Base-by-base conservation (phyloP, 768 basidiomycete species). In the Ephemerocybe angulata region DNA sequence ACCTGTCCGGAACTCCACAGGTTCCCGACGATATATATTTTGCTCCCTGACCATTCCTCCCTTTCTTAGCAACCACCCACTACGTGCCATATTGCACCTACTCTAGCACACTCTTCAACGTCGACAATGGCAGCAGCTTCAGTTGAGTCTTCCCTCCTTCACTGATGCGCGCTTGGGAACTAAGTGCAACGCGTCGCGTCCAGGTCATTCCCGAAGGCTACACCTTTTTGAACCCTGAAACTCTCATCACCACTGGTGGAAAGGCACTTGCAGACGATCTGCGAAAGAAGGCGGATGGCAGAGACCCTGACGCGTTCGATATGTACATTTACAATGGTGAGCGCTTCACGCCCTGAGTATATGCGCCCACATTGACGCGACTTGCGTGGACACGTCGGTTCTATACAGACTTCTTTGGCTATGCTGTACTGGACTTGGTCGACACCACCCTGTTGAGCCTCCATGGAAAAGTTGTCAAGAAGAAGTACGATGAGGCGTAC, bases 271-370 rank as follows among this genome's bases (percentile, higher is more conserved):
- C 67, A 8, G 38, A 62, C 4, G 67, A 68, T 28, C 59, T 73
- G 24, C 50, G 71, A 33, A 57, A 66, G 19, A 61, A 72, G 53
- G 64, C 70, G 8, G 54, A 62, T 11, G 66, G 71, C 25, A 60
- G 70, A 37, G 64, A 71, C 56, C 71, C 71, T 8, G 69, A 73
- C 51, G 55, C 55, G 25, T 68, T 68, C 46, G 65, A 65, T 38
- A 69, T 72, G 65, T 72, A 70, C 49, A 63, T 70, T 30, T 70
- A 71, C 58, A 70, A 73, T 46, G 67, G 74, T 70, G 37, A 49
- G 65, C 54, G 52, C 21, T 6, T 37, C 24, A 17, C 7, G 52
- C 17, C 33, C 7, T 12, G 33, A 17, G 38, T n/a, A n/a, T 19
- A 17, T 8, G 27, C 12, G 30, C 15, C 15, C 21, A 15, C 13